Evolutionary conservation across 2,329 filamentous ascomycete species (phyloP), one percentile per base, ranked within the genome.

Genomic region (Paecilomyces sp.): DNA sequence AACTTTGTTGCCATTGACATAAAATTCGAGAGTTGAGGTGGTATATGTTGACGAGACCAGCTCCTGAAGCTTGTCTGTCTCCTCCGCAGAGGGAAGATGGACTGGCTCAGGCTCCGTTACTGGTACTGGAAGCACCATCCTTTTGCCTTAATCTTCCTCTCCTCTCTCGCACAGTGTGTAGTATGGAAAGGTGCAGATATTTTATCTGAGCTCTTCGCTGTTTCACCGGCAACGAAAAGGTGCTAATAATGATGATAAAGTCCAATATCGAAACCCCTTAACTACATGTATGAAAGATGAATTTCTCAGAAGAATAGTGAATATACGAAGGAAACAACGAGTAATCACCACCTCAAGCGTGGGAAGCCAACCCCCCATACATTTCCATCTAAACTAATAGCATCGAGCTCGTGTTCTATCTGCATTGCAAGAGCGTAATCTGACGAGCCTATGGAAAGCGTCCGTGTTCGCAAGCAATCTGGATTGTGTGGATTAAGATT

Each of bases 1-100:
- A 4, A 95, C 88, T 61, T 85, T 87, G 1, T 90, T 92, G 61
- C 92, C 92, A 72, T 96, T 96, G 52, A 96, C 83, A 71, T 90
- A 96, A 79, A 96, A 96, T 24, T 85, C 82, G 56, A 96, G 78
- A 1, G 88, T 91, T 3, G 66, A 57, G 1, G 60, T 62, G 0
- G 61, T 60, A 47, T 64, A 63, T 9, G 58, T 61, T 47, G 61
- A 60, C 53, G 60, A 51, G 11, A 65, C 41, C 24, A 65, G 57
- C 7, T 59, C 33, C 36, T 60, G 57, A 7, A 65, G 55, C 4
- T 55, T 59, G 13, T 58, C 59, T 50, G 60, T 56, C 9, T 41
- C 24, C 9, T 30, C 41, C 24, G 15, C 25, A 12, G 22, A 22
- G 18, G 54, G 24, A 11, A 56, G 25, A 13, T 25, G 25, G 31